Base-by-base conservation (phyloP, 768 basidiomycete species). In the Pleurotus pulmonarius region DNA sequence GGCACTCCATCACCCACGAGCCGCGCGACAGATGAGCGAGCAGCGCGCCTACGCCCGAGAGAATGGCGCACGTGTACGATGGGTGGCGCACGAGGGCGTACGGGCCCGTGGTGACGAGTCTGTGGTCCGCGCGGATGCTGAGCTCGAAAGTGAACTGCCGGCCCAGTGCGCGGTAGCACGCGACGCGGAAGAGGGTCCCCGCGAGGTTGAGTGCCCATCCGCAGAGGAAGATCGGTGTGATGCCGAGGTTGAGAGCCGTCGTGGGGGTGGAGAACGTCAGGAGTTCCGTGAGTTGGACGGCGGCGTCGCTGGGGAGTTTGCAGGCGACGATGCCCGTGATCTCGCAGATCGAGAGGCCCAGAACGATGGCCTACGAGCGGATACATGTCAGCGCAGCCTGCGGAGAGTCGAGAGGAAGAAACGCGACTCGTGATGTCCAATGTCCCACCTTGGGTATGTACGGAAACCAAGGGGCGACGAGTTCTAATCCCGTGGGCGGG, bases 31-130 rank as follows among this genome's bases (percentile, higher is more conserved):
- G 13, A n/a, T 52, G 38, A 8, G 51, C 41, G 13, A 52, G 24
- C 4, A 40, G 11, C 8, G 38, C 38, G 3, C 51, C 51, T 7
- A 52, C 8, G 6, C 34, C 22, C n/a, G 41, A 34, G 11, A 52
- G 38, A 22, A 61, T 12, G 3, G 56, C 16, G 1, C 63, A 67
- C 9, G 63, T 60, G 56, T 72, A 73, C 39, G 55, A 25, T 40
- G 70, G 70, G 46, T 71, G 70, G 13, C 70, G 67, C 3, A 69
- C 67, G 13, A 60, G 5, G 1, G 61, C 44, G 52, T 72, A 71
- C 4, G 71, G 70, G 3, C 69, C 68, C 6, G 51, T 46, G 0
- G 65, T 70, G 44, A 70, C 58, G 5, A 71, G 62, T 45, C 56
- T 59, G 58, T 70, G 69, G 9, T 56, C 49, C 25, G 53, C 54